Conservation (phyloP, 1,284 basidiomycete species). For the Chalciporus sp. region DNA sequence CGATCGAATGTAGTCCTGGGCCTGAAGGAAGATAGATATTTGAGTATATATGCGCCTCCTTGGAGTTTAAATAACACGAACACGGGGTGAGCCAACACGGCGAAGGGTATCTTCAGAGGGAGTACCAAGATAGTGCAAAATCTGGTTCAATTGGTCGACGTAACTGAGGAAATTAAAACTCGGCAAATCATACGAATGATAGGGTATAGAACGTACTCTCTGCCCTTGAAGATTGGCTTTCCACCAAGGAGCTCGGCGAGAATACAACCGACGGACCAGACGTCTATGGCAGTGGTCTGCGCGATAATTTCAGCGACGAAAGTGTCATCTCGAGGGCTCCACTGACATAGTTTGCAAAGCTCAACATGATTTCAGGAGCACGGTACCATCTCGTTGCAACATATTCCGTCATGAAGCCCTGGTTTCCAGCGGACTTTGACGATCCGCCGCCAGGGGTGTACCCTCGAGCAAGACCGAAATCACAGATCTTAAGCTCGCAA, state of each 20-base stretch:
- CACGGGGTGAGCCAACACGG: slow-evolving; percentile 89
- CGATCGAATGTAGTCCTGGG: slow-evolving; percentile 97
- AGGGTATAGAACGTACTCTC: slow-evolving; percentile 64
- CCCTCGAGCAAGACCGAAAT: slow-evolving; percentile 96
- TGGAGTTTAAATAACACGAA: slow-evolving; percentile 37
- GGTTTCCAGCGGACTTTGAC: slow-evolving; percentile 72
- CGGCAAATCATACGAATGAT: not conserved
- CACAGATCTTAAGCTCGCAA: slow-evolving; percentile 97
- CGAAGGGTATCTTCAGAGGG: slow-evolving; percentile 96
- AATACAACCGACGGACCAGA: slow-evolving; percentile 99
- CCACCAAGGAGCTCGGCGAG: slow-evolving; percentile 95
- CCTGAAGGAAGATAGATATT: slow-evolving; percentile 46
- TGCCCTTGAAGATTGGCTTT: slow-evolving; percentile 97
- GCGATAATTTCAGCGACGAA: not conserved
- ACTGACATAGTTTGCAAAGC: slow-evolving; percentile 92
- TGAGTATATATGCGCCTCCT: slow-evolving; percentile 1
- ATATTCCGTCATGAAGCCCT: slow-evolving; percentile 99
- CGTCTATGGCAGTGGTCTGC: slow-evolving; percentile 87
- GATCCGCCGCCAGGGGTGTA: slow-evolving; percentile 83
- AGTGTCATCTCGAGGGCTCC: not conserved
- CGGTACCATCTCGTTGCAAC: slow-evolving; percentile 98
- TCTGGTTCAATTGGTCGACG: slow-evolving; percentile 98
- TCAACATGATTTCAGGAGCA: slow-evolving; percentile 97
- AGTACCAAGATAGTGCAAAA: slow-evolving; percentile 96
- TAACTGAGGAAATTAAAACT: slow-evolving; percentile 55